Percentiles rank a stretch among this genome's conserved stretches.
Evolutionary conservation across 352 stramenopile species (phyloP).

Genomic region (Pythium aquatile): DNA sequence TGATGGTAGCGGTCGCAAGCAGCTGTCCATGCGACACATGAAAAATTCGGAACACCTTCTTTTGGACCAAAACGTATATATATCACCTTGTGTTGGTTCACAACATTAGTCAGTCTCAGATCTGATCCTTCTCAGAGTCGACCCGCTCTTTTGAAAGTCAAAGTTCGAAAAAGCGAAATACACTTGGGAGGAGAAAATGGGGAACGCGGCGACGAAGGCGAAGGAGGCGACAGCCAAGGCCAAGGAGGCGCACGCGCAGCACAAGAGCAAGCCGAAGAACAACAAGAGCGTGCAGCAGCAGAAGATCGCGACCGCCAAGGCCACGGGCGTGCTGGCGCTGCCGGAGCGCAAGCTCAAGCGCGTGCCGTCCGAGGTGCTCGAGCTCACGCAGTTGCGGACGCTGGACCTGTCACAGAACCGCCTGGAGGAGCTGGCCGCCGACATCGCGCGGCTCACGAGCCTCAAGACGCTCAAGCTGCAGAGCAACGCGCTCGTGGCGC

Average conservation of each 20-base stretch:
- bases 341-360: constrained; percentile 73
- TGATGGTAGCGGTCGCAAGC: background rate
- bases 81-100: background rate
- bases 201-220: constrained; percentile 61
- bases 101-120: background rate
- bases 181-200: constrained; percentile 32
- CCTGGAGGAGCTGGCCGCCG: constrained; percentile 45
- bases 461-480: constrained; percentile 79
- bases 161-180: constrained; percentile 3
- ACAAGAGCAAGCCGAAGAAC: constrained; percentile 83
- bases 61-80: too few species aligned
- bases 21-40: background rate
- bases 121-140: constrained; percentile 8
- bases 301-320: constrained; percentile 62
- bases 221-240: constrained; percentile 64
- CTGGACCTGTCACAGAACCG: constrained; percentile 76
- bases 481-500: constrained; percentile 47
- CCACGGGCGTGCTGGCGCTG: constrained; percentile 70
- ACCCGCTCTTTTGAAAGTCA: background rate
- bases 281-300: constrained; percentile 70
- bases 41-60: background rate
- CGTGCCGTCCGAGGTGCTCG: constrained; percentile 57
- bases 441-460: constrained; percentile 37
- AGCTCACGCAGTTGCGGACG: constrained; percentile 52
- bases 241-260: constrained; percentile 59